Base-by-base conservation (phyloP, 2,329 filamentous ascomycete genomes). In the Hypocrella siamensis region DNA sequence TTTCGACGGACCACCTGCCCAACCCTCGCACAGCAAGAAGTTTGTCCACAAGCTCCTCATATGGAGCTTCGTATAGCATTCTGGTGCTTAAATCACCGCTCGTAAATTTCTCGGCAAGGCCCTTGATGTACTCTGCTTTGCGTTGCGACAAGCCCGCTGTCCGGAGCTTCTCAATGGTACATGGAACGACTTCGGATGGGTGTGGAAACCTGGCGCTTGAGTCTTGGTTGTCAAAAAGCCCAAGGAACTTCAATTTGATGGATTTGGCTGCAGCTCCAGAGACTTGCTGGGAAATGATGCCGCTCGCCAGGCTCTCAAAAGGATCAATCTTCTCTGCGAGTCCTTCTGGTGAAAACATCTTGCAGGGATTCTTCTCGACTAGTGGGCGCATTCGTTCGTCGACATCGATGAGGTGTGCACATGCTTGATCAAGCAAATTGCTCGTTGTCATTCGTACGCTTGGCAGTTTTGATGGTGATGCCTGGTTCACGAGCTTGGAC, bases 211-310 rank as follows among this genome's bases (percentile, higher is more conserved):
- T 45, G 9, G 47, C 45, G 4, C 31, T 32, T 14, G 46, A 37
- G 30, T 53, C 46, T 5, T 54, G 45, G 22, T 58, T 51, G 22
- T 52, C 43, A 52, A 93, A 94, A 5, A 94, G 58, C 2, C 61
- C 65, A 15, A 93, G 58, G 51, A 94, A 94, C 40, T 83, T 88
- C 31, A 69, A 70, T 52, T 88, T 86, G 57, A 98, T 96, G 5
- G 81, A 81, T 42, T 73, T 79, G 10, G 90, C 90, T 1, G 90
- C 90, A 5, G 85, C 84, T 14, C 88, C 85, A 1, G 85, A 93
- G 15, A 98, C 88, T 59, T 98, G 90, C 57, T 96, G 90, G 32
- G 83, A 85, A 45, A 96, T 93, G 48, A 98, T 94, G 31, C 85
- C 80, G 52, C 79, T 86, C 25, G 73, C 69, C 21, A 98, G 65